A percentile compares a stretch with the other conserved stretches of the same genome.
Evolutionary conservation across 2,329 filamentous ascomycete species (phyloP).

Genomic region (Fusarium mundagurra): DNA sequence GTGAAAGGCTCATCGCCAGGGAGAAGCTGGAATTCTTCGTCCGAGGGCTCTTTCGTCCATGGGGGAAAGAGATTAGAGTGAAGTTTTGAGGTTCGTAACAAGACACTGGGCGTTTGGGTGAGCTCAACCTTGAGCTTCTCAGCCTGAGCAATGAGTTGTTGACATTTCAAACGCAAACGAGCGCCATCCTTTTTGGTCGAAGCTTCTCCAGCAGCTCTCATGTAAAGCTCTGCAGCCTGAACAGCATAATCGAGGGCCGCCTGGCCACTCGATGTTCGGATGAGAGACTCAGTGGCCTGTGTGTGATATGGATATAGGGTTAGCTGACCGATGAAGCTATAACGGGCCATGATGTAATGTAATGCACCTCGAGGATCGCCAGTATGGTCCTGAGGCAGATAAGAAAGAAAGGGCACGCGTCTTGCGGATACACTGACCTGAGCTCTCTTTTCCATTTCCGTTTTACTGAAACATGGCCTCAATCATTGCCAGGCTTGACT

Average conservation of each 20-base stretch:
- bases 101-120: slow-evolving; percentile 54
- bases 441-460: slow-evolving; percentile 52
- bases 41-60: slow-evolving; percentile 74
- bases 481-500: slow-evolving; percentile 17
- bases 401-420: background rate
- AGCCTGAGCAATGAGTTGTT: slow-evolving; percentile 74
- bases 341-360: background rate
- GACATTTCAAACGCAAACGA: slow-evolving; percentile 74
- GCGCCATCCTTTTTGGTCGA: slow-evolving; percentile 69
- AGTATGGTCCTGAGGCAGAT: background rate
- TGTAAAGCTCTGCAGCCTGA: slow-evolving; percentile 80
- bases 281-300: slow-evolving; percentile 53
- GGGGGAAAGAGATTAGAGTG: slow-evolving; percentile 87
- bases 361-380: background rate
- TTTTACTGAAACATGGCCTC: slow-evolving; percentile 40
- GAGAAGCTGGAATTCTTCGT: slow-evolving; percentile 68
- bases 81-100: slow-evolving; percentile 80
- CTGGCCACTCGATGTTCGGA: slow-evolving; percentile 48
- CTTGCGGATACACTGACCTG: slow-evolving; percentile 41
- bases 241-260: slow-evolving; percentile 81
- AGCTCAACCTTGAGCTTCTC: slow-evolving; percentile 74
- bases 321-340: slow-evolving; percentile 1
- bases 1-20: slow-evolving; percentile 66
- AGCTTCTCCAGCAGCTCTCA: slow-evolving; percentile 75
- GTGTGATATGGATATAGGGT: slow-evolving; percentile 29